Conservation (phyloP, 2,329 filamentous ascomycete genomes). For the Raffaelea ambrosiae region DNA sequence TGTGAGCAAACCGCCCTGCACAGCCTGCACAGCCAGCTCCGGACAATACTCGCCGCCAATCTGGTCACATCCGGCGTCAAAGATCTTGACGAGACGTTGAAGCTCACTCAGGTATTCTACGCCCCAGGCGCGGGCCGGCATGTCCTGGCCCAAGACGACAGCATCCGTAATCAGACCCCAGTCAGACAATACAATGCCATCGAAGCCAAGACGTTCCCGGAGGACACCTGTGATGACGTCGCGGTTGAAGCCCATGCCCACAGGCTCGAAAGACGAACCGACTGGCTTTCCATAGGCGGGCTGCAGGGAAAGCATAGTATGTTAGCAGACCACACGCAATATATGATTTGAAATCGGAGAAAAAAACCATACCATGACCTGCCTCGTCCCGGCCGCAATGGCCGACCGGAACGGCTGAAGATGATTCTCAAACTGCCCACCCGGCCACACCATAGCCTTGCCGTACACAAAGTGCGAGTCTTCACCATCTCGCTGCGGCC, state of each 20-base stretch:
- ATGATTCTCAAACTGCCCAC: conserved; percentile 40
- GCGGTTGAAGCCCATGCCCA: conserved; percentile 44
- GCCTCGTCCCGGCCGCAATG: conserved; percentile 37
- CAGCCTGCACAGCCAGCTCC: conserved; percentile 39
- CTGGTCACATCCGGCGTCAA: conserved; percentile 44
- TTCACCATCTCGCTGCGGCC: conserved; percentile 38
- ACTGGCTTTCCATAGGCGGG: conserved; percentile 23
- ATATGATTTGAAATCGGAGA: not conserved
- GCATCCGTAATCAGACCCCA: conserved; percentile 43
- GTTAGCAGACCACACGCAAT: not conserved
- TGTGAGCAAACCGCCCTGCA: conserved; percentile 28
- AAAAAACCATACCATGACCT: conserved; percentile 31
- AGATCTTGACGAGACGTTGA: conserved; percentile 30
- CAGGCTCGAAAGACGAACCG: conserved; percentile 34
- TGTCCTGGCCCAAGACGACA: conserved; percentile 30
- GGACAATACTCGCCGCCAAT: conserved; percentile 40
- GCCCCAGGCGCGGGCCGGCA: conserved; percentile 42
- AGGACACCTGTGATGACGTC: conserved; percentile 40
- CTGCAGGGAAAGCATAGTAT: not conserved
- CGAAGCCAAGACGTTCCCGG: conserved; percentile 36
- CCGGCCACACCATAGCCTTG: conserved; percentile 42
- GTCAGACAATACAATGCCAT: conserved; percentile 42
- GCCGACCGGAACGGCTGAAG: conserved; percentile 41
- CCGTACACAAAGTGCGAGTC: conserved; percentile 45
- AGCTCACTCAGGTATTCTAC: conserved; percentile 33